Conservation (phyloP, 176 grass and related monocot genomes). For the Thalia dealbata region DNA sequence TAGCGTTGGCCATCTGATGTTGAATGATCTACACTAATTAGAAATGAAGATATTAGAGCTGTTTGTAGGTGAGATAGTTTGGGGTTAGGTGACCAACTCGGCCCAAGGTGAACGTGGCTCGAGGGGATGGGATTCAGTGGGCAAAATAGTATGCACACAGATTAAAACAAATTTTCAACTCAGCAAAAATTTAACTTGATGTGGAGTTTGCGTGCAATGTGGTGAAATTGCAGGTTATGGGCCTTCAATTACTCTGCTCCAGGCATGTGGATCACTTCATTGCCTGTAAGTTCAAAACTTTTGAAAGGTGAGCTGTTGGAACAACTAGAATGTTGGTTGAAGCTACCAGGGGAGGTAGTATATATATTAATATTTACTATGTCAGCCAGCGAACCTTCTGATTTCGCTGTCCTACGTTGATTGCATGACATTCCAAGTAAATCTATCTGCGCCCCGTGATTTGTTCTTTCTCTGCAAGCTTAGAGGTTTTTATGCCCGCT, state of each 20-base stretch:
- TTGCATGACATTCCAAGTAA: too few species aligned
- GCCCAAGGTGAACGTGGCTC: not conserved
- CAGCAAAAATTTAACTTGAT: not conserved
- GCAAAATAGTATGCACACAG: not conserved
- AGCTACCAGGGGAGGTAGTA: not conserved
- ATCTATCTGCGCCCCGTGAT: not conserved
- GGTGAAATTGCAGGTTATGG: not conserved
- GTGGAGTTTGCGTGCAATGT: not conserved
- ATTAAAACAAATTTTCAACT: not conserved
- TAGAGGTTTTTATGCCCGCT: too few species aligned
- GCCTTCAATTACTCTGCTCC: not conserved
- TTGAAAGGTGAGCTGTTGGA: not conserved
- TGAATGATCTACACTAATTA: not conserved
- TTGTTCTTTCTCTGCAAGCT: not conserved
- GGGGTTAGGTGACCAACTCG: conserved; percentile 27
- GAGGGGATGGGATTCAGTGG: not conserved
- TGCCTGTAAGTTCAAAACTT: not conserved
- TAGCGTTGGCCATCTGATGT: not conserved
- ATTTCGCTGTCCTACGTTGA: too few species aligned
- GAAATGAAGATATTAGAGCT: too few species aligned
- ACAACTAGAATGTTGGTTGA: not conserved
- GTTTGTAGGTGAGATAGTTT: conserved; percentile 4
- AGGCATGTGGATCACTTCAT: not conserved
- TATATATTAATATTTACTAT: not conserved
- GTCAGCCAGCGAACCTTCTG: not conserved